These are phyloP conservation scores for Rhizopus stolonifer DNA, from an alignment of 371 early-diverging fungal species.

Conservation along the genomic window DNA sequence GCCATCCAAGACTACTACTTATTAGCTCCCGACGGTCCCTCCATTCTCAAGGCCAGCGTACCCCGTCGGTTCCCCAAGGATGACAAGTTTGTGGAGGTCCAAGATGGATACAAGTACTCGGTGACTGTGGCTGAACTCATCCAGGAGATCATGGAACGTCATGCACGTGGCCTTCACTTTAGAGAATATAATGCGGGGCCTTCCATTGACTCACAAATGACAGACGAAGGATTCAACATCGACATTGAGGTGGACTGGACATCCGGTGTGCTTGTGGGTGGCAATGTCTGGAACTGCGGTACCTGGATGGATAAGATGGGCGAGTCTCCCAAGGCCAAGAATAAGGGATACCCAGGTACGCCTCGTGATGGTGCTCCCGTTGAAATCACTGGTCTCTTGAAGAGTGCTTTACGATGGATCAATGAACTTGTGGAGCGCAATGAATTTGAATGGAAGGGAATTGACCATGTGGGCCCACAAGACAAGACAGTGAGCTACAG, in stretches of 20 bases:
- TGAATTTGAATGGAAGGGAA: constrained; percentile 48
- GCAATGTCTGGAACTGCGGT: constrained; percentile 93
- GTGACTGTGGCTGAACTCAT: constrained; percentile 81
- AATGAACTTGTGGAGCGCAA: constrained; percentile 47
- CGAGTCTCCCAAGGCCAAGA: constrained; percentile 89
- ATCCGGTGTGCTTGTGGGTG: constrained; percentile 86
- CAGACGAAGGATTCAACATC: constrained; percentile 85
- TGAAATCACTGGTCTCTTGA: constrained; percentile 89
- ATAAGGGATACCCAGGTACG: constrained; percentile 88
- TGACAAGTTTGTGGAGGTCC: constrained; percentile 68
- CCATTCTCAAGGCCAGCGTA: constrained; percentile 71
- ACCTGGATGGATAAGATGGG: constrained; percentile 99
- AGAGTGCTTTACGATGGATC: constrained; percentile 84
- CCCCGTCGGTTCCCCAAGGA: constrained; percentile 81
- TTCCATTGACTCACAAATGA: constrained; percentile 88
- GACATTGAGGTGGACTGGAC: constrained; percentile 67
- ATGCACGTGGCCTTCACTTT: constrained; percentile 91
- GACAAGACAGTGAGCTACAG: constrained; percentile 49
- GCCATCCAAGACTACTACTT: constrained; percentile 86
- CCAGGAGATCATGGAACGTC: constrained; percentile 90
- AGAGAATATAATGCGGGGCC: constrained; percentile 95
- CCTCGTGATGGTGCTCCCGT: constrained; percentile 92
- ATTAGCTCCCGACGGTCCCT: constrained; percentile 71
- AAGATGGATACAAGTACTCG: constrained; percentile 63
- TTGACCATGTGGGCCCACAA: constrained; percentile 35